A percentile compares a stretch with the other conserved stretches of the same genome.
These are phyloP conservation scores for Pythium myriotylum DNA, from an alignment of 352 stramenopile species.

Conservation along the genomic window DNA sequence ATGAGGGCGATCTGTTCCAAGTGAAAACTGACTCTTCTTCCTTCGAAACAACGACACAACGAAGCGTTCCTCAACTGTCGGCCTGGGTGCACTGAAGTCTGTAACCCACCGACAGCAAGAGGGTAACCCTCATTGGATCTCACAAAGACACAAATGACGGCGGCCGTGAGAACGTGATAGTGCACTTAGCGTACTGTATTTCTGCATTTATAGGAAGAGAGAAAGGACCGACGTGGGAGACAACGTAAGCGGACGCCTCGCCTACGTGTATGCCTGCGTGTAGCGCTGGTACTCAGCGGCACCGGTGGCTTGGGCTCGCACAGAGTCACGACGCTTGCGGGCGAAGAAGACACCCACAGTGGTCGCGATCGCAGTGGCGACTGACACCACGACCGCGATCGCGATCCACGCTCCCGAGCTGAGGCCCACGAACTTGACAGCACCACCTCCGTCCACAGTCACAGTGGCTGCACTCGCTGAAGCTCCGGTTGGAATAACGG, in stretches of 20 bases:
- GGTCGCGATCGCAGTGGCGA: conserved; percentile 57
- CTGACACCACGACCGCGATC: conserved; percentile 48
- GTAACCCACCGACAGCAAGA: too few species aligned
- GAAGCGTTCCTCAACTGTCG: too few species aligned
- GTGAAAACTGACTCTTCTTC: conserved; percentile 6
- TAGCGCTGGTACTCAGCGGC: conserved; percentile 34
- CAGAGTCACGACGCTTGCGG: conserved; percentile 39
- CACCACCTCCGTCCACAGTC: conserved; percentile 63
- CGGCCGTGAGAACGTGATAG: too few species aligned
- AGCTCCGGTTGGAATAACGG: conserved; percentile 67
- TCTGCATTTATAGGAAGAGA: neutral
- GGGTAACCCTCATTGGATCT: too few species aligned
- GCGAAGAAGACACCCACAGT: conserved; percentile 51
- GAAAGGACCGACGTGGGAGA: too few species aligned
- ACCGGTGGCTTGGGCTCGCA: conserved; percentile 55
- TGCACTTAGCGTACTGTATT: too few species aligned
- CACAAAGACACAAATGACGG: too few species aligned
- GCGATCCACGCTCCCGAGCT: conserved; percentile 59
- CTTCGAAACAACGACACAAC: too few species aligned
- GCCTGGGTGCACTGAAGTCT: too few species aligned
- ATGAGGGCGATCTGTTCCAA: neutral
- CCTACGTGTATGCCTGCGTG: conserved; percentile 21
- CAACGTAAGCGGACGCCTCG: too few species aligned
- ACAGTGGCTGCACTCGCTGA: conserved; percentile 37
- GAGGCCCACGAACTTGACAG: conserved; percentile 61